Percentiles rank a stretch among this genome's conserved stretches.
Evolutionary conservation across 352 stramenopile genomes (phyloP).

Genomic region (Phytopythium mirpurense): DNA sequence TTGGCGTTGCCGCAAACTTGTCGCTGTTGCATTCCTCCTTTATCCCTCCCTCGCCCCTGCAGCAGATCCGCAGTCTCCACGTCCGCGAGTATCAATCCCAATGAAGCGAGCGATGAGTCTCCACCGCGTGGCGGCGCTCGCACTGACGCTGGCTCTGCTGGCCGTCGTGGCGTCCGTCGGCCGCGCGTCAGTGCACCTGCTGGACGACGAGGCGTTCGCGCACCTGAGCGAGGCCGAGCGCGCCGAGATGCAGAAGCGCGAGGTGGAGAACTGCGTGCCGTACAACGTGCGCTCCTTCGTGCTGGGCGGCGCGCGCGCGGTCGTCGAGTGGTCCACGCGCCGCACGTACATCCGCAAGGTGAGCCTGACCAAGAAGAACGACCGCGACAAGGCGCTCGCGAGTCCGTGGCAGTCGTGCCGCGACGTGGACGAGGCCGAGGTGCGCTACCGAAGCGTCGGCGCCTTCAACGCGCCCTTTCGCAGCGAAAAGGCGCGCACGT

Average conservation of each 20-base stretch:
- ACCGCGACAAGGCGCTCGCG: conserved; percentile 13
- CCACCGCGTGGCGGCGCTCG: neutral
- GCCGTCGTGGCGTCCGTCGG: neutral
- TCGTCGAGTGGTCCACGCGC: conserved; percentile 69
- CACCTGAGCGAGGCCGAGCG: conserved; percentile 43
- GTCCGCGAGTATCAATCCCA: neutral
- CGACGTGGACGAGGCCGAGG: conserved; percentile 54
- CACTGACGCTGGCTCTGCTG: conserved; percentile 6
- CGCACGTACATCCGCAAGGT: conserved; percentile 72
- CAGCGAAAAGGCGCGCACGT: conserved; percentile 46
- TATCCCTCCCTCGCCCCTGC: neutral
- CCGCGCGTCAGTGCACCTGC: conserved; percentile 18
- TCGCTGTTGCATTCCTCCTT: neutral
- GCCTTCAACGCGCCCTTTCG: conserved; percentile 29
- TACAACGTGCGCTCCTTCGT: conserved; percentile 74
- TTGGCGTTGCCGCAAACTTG: no score
- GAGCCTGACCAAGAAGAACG: conserved; percentile 37
- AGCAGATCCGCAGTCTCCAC: neutral
- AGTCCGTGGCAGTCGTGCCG: conserved; percentile 68
- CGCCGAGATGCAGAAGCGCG: conserved; percentile 65
- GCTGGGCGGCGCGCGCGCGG: conserved; percentile 30
- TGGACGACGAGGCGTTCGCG: conserved; percentile 30
- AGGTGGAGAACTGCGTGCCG: conserved; percentile 83
- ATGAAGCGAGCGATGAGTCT: neutral
- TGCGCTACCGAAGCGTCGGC: conserved; percentile 43